Evolutionary conservation across 371 early-diverging fungal genomes (phyloP).

Genomic region (Thermomucor indicae-seudaticae): DNA sequence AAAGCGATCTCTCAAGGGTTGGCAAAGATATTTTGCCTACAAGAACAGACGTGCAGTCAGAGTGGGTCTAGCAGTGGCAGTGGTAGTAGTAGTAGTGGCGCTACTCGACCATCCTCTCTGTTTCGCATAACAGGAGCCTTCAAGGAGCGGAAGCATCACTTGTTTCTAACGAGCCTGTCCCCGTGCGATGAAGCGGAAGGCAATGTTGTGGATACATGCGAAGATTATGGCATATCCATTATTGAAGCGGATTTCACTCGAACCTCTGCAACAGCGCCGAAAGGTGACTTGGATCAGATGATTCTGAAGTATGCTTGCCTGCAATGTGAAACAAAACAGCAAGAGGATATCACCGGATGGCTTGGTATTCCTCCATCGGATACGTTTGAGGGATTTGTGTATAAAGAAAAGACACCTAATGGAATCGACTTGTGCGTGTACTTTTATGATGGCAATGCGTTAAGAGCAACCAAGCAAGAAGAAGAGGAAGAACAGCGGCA

Average conservation of each 20-base stretch:
- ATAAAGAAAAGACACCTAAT: slow-evolving; percentile 34
- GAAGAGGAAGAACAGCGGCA: not conserved
- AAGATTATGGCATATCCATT: slow-evolving; percentile 40
- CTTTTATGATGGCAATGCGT: slow-evolving; percentile 26
- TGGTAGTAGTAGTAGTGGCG: too few species aligned
- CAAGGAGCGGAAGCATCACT: slow-evolving; percentile 33
- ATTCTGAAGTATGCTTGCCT: slow-evolving; percentile 24
- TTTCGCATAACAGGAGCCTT: slow-evolving; percentile 12
- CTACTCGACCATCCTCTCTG: slow-evolving; percentile 6
- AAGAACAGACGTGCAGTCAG: not conserved
- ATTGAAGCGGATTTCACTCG: slow-evolving; percentile 48
- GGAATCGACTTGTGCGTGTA: slow-evolving; percentile 42
- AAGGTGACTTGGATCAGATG: slow-evolving; percentile 8
- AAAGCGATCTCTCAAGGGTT: slow-evolving; percentile 33
- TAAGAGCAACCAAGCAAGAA: not conserved
- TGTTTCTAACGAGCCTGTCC: slow-evolving; percentile 16
- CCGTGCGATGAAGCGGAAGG: slow-evolving; percentile 11
- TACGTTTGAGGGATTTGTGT: slow-evolving; percentile 16
- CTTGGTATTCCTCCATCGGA: not conserved
- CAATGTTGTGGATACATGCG: slow-evolving; percentile 21
- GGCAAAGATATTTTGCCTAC: slow-evolving; percentile 1
- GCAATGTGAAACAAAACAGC: slow-evolving; percentile 16
- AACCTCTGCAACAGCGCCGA: slow-evolving; percentile 16
- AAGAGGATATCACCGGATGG: not conserved
- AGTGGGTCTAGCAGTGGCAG: too few species aligned